phyloP scores from a whole-genome alignment of 2,329 filamentous ascomycete genomes.

The Fusarium sp. region DNA sequence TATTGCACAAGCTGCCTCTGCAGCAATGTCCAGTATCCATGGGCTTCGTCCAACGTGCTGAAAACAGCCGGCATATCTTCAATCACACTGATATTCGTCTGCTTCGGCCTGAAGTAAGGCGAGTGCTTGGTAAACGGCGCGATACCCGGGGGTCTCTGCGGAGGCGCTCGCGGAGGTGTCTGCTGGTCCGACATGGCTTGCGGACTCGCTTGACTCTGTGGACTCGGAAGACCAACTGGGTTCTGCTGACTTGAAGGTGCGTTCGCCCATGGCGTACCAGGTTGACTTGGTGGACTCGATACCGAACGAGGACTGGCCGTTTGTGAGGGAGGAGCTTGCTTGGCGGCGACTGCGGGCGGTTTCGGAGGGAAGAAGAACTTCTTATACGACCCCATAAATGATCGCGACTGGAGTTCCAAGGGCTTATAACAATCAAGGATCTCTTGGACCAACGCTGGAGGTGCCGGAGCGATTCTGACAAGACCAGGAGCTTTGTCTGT shows the following conservation, averaged over 20 bases:
- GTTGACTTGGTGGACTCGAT: slow-evolving; percentile 43
- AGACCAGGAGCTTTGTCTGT: slow-evolving; percentile 49
- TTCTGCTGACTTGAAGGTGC: slow-evolving; percentile 5
- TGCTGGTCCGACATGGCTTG: slow-evolving; percentile 30
- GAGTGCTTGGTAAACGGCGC: slow-evolving; percentile 51
- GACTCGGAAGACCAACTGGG: slow-evolving; percentile 45
- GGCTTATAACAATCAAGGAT: slow-evolving; percentile 53
- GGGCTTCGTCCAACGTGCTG: slow-evolving; percentile 47
- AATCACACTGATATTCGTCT: slow-evolving; percentile 44
- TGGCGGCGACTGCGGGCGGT: slow-evolving; percentile 6
- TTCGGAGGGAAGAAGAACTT: slow-evolving; percentile 47
- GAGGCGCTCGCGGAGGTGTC: slow-evolving; percentile 32
- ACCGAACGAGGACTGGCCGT: slow-evolving; percentile 4
- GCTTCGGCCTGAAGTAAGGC: slow-evolving; percentile 49
- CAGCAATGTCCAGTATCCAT: slow-evolving; percentile 51
- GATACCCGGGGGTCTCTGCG: slow-evolving; percentile 45
- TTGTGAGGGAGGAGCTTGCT: slow-evolving; percentile 2
- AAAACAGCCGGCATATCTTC: slow-evolving; percentile 49
- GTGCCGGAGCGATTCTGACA: slow-evolving; percentile 51
- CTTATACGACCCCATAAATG: slow-evolving; percentile 52
- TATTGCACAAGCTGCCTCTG: slow-evolving; percentile 51
- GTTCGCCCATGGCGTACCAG: slow-evolving; percentile 40
- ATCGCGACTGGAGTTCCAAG: slow-evolving; percentile 51
- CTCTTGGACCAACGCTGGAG: slow-evolving; percentile 50
- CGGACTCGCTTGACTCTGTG: slow-evolving; percentile 48